A percentile compares a stretch with the other conserved stretches of the same genome.
phyloP scores from a whole-genome alignment of 2,329 filamentous ascomycete genomes.

The Leptographium flavum region DNA sequence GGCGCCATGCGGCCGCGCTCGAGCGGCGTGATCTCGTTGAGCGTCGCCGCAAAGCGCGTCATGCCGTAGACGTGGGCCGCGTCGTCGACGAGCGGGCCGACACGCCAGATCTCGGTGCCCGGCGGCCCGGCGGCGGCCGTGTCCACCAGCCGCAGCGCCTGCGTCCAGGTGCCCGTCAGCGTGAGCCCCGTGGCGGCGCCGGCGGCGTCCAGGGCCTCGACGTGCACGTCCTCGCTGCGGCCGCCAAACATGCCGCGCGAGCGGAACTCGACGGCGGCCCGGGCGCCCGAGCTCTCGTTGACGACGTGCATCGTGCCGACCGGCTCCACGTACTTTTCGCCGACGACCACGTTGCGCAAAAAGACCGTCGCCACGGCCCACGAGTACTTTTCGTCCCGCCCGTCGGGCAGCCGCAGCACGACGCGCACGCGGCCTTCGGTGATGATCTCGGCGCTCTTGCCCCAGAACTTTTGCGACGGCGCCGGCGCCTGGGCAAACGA shows the following conservation, averaged over 20 bases:
- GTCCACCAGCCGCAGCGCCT: conserved; percentile 46
- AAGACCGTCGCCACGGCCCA: conserved; percentile 86
- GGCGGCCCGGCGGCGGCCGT: conserved; percentile 30
- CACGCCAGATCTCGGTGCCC: conserved; percentile 63
- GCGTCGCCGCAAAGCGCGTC: conserved; percentile 67
- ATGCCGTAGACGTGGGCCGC: conserved; percentile 72
- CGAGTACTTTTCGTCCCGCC: conserved; percentile 65
- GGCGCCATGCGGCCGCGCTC: conserved; percentile 62
- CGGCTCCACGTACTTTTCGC: conserved; percentile 95
- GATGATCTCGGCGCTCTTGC: conserved; percentile 86
- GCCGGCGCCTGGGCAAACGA: conserved; percentile 75
- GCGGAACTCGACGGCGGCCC: conserved; percentile 81
- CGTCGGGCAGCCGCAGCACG: conserved; percentile 48
- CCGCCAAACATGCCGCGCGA: conserved; percentile 95
- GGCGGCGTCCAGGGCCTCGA: conserved; percentile 55
- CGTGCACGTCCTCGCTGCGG: conserved; percentile 74
- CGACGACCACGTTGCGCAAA: conserved; percentile 88
- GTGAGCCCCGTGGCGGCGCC: conserved; percentile 53
- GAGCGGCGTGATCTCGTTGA: conserved; percentile 78
- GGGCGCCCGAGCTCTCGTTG: conserved; percentile 73
- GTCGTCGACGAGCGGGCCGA: conserved; percentile 64
- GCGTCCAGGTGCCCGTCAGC: conserved; percentile 75
- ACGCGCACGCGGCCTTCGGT: conserved; percentile 80
- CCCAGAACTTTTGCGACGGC: conserved; percentile 96
- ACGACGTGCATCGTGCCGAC: conserved; percentile 76